Percentiles rank a stretch among this genome's conserved stretches.
Evolutionary conservation across 139 green algal genomes (phyloP).

Genomic region (Volvox reticuliferus): DNA sequence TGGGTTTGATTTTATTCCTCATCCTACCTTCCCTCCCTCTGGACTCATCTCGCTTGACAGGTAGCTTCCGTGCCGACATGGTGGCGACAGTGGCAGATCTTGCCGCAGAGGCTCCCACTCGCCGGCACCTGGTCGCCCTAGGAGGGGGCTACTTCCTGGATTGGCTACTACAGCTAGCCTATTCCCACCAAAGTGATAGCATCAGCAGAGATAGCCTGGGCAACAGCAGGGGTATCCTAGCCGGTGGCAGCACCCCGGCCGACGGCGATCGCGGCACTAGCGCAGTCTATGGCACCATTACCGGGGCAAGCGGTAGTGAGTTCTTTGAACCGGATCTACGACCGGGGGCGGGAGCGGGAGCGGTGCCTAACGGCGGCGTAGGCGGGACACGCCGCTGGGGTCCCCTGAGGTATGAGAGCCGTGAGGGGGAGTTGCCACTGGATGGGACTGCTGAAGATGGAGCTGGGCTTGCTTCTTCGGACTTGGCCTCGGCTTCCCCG

Average conservation of each 20-base stretch:
- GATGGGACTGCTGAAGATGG: too few species aligned
- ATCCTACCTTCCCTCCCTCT: neutral
- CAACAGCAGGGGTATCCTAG: neutral
- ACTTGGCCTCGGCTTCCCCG: neutral
- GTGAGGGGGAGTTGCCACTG: too few species aligned
- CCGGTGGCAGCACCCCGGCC: neutral
- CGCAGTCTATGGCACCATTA: neutral
- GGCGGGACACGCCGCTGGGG: neutral
- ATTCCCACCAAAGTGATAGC: neutral
- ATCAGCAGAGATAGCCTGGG: neutral
- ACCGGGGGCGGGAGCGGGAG: neutral
- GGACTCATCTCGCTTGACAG: neutral
- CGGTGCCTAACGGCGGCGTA: neutral
- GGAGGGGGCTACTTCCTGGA: constrained; percentile 63
- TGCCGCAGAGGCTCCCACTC: neutral
- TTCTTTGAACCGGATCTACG: neutral
- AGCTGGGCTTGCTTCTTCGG: neutral
- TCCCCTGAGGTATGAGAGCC: neutral
- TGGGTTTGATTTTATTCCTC: neutral
- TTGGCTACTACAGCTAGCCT: constrained; percentile 60
- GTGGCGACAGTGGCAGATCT: constrained; percentile 5
- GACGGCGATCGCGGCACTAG: neutral
- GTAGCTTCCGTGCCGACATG: neutral
- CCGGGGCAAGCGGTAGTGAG: neutral
- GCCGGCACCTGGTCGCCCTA: constrained; percentile 34